These are phyloP conservation scores for Lichtheimia hyalospora DNA, from an alignment of 371 early-diverging fungal species.

Conservation along the genomic window DNA sequence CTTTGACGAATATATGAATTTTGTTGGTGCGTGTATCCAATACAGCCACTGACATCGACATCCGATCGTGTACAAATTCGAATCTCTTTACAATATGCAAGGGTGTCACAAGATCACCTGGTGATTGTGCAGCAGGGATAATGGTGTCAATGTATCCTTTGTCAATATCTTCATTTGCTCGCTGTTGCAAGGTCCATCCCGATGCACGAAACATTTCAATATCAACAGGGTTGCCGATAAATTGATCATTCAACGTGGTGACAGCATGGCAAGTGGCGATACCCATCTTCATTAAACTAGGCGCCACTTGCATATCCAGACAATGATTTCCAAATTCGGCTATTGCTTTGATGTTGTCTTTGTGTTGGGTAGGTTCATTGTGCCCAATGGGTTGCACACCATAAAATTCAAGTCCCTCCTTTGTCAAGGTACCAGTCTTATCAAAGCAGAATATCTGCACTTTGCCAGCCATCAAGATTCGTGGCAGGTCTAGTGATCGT, in stretches of 20 bases:
- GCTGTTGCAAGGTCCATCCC: slow-evolving; percentile 20
- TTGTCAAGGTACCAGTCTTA: slow-evolving; percentile 67
- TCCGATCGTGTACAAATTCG: slow-evolving; percentile 80
- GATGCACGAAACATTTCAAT: slow-evolving; percentile 76
- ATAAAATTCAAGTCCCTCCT: slow-evolving; percentile 63
- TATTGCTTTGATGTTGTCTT: not conserved
- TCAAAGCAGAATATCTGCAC: slow-evolving; percentile 91
- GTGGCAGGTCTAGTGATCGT: slow-evolving; percentile 52
- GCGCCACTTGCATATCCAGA: not conserved
- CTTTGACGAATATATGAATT: slow-evolving; percentile 71
- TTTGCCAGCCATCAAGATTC: slow-evolving; percentile 91
- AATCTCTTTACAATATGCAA: slow-evolving; percentile 60
- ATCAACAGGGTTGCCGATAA: slow-evolving; percentile 88
- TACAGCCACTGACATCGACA: slow-evolving; percentile 80
- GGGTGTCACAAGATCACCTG: slow-evolving; percentile 10
- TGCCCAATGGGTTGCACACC: slow-evolving; percentile 36
- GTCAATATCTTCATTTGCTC: not conserved
- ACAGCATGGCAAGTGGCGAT: slow-evolving; percentile 81
- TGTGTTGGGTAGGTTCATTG: not conserved
- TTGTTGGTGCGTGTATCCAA: slow-evolving; percentile 43
- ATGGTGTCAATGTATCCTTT: slow-evolving; percentile 19
- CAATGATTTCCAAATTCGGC: not conserved
- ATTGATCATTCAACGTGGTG: slow-evolving; percentile 57
- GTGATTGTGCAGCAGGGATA: slow-evolving; percentile 14
- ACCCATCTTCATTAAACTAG: slow-evolving; percentile 28